These are phyloP conservation scores for Diaporthe sp. DNA, from an alignment of 2,329 filamentous ascomycete species.

Conservation along the genomic window DNA sequence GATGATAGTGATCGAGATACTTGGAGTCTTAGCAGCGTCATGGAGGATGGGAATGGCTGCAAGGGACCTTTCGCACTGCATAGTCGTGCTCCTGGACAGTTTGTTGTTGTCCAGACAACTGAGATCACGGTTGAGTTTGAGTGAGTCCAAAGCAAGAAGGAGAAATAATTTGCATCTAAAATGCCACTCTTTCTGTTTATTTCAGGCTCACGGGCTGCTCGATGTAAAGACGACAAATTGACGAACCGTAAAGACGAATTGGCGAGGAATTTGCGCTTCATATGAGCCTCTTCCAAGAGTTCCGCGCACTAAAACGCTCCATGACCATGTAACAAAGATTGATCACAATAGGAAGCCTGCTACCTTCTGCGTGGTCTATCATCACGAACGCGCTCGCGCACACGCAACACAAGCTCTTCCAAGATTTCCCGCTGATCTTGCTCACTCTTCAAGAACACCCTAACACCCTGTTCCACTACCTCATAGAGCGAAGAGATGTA, in stretches of 20 bases:
- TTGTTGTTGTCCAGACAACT: slow-evolving; percentile 4
- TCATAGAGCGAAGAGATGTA: not conserved
- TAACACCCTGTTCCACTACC: not conserved
- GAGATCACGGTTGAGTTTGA: not conserved
- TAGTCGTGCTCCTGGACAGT: not conserved
- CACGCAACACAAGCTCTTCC: not conserved
- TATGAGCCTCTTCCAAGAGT: too few species aligned
- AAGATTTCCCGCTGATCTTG: not conserved
- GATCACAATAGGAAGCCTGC: too few species aligned
- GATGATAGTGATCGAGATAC: not conserved
- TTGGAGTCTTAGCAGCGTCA: not conserved
- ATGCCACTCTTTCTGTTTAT: too few species aligned
- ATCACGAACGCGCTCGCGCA: too few species aligned
- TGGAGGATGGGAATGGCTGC: not conserved
- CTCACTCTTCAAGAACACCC: not conserved
- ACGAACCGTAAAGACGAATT: too few species aligned
- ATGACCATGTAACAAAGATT: too few species aligned
- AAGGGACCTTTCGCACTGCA: not conserved
- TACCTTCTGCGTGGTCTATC: too few species aligned
- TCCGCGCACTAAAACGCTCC: too few species aligned
- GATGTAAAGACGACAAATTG: too few species aligned
- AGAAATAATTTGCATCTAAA: not conserved
- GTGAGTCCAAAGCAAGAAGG: not conserved
- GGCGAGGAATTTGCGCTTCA: too few species aligned
- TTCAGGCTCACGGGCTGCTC: too few species aligned